Evolutionary conservation across 768 basidiomycete species (phyloP).

Genomic region (Leccinum boreale): DNA sequence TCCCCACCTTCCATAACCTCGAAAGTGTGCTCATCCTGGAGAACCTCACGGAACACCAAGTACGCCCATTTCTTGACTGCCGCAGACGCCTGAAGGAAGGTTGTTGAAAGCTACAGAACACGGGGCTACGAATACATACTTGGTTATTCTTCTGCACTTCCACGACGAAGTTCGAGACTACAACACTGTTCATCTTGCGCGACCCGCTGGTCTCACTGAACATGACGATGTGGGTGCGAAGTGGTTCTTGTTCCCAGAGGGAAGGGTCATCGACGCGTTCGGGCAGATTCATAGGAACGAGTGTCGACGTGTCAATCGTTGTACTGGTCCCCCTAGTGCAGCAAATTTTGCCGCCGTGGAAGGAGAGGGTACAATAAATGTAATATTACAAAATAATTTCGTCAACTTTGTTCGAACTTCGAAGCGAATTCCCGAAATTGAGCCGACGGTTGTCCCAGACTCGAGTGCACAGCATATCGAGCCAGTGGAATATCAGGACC

Average conservation of each 20-base stretch:
- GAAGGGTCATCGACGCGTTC: slow-evolving; percentile 14
- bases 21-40: not conserved
- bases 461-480: not conserved
- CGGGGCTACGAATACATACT: slow-evolving; percentile 11
- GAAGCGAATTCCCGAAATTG: not conserved
- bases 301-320: not conserved
- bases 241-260: slow-evolving; percentile 21
- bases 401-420: not conserved
- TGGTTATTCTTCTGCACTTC: slow-evolving; percentile 6
- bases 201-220: not conserved
- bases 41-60: slow-evolving; percentile 3
- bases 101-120: not conserved
- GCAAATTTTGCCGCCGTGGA: not conserved
- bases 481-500: not conserved
- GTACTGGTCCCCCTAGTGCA: not conserved
- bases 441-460: not conserved
- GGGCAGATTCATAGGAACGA: slow-evolving; percentile 18
- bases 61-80: slow-evolving; percentile 14
- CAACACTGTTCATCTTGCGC: not conserved
- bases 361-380: not conserved
- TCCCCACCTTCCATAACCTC: slow-evolving; percentile 5
- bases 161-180: slow-evolving; percentile 7
- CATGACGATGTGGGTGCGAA: slow-evolving; percentile 5
- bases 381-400: not conserved
- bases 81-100: slow-evolving; percentile 8